phyloP scores from a whole-genome alignment of 768 basidiomycete genomes.

The Pholiota microspora region DNA sequence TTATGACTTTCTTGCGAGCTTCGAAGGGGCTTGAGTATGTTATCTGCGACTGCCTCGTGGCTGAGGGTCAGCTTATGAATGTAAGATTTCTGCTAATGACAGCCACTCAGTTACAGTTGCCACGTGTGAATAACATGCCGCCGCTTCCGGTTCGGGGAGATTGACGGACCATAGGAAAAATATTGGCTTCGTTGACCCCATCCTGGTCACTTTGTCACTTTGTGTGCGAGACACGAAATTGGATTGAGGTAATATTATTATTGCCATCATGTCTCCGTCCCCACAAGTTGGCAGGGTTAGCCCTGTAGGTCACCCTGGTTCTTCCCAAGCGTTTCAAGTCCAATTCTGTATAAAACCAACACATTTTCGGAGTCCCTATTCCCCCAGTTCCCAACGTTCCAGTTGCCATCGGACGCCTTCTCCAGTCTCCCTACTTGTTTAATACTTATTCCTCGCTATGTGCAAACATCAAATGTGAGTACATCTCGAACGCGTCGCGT shows the following conservation, averaged over 20 bases:
- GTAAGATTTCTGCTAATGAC: not conserved
- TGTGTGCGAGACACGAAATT: conserved; percentile 21
- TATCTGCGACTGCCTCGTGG: conserved; percentile 4
- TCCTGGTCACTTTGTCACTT: conserved; percentile 1
- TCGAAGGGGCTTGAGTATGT: conserved; percentile 1
- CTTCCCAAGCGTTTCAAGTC: conserved; percentile 25
- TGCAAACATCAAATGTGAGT: conserved; percentile 39
- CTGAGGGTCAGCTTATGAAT: too few relatives aligned
- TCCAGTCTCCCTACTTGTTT: conserved; percentile 4
- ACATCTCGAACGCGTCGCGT: not conserved
- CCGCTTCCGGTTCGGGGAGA: conserved; percentile 19
- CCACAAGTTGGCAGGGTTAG: conserved; percentile 23
- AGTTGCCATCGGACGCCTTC: conserved; percentile 11
- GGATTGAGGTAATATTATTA: conserved; percentile 20
- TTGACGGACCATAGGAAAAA: conserved; percentile 11
- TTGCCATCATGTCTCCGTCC: conserved; percentile 25
- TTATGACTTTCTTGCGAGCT: conserved; percentile 5
- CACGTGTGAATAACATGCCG: conserved; percentile 21
- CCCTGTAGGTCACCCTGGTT: conserved; percentile 23
- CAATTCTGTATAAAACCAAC: conserved; percentile 20
- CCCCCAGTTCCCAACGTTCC: conserved; percentile 8
- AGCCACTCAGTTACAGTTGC: conserved; percentile 17
- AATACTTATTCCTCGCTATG: conserved; percentile 22
- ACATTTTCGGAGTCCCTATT: conserved; percentile 3
- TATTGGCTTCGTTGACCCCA: conserved; percentile 11